Evolutionary conservation across 1,139 yeast species (phyloP).

Genomic region (Yamadazyma sp.): DNA sequence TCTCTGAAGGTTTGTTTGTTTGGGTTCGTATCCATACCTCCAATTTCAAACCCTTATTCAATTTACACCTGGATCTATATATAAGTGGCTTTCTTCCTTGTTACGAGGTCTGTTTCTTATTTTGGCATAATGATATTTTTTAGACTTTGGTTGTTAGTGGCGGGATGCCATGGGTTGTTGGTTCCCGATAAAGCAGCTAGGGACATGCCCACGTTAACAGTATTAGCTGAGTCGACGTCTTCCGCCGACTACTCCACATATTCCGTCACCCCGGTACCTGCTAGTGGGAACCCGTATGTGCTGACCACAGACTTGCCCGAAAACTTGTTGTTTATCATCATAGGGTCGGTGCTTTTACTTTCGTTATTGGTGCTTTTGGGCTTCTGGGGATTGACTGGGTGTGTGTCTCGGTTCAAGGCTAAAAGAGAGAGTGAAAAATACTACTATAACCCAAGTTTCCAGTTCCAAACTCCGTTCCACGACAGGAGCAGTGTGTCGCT

Average conservation of each 20-base stretch:
- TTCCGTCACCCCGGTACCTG: slow-evolving; percentile 5
- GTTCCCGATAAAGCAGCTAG: slow-evolving; percentile 1
- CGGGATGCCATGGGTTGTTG: neutral
- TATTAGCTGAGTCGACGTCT: no score
- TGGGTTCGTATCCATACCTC: neutral
- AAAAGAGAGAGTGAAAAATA: slow-evolving; percentile 39
- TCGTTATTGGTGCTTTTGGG: slow-evolving; percentile 21
- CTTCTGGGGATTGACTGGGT: slow-evolving; percentile 25
- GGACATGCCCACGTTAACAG: slow-evolving; percentile 3
- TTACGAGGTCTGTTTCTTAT: no score
- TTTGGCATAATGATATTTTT: neutral
- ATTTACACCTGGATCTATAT: neutral
- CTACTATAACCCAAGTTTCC: slow-evolving; percentile 19
- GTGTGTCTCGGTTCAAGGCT: slow-evolving; percentile 29
- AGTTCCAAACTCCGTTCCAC: slow-evolving; percentile 3
- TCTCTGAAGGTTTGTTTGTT: neutral
- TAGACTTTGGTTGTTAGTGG: slow-evolving; percentile 1
- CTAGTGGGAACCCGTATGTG: slow-evolving; percentile 34
- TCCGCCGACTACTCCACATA: no score
- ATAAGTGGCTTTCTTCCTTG: neutral
- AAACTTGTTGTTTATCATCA: slow-evolving; percentile 44
- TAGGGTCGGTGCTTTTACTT: slow-evolving; percentile 37
- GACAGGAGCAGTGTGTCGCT: slow-evolving; percentile 5
- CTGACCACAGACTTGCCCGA: slow-evolving; percentile 24
- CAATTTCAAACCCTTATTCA: neutral